Percentiles rank a stretch among this genome's conserved stretches.
Conservation (phyloP, 2,329 filamentous ascomycete species). For the Penicillium decumbens region DNA sequence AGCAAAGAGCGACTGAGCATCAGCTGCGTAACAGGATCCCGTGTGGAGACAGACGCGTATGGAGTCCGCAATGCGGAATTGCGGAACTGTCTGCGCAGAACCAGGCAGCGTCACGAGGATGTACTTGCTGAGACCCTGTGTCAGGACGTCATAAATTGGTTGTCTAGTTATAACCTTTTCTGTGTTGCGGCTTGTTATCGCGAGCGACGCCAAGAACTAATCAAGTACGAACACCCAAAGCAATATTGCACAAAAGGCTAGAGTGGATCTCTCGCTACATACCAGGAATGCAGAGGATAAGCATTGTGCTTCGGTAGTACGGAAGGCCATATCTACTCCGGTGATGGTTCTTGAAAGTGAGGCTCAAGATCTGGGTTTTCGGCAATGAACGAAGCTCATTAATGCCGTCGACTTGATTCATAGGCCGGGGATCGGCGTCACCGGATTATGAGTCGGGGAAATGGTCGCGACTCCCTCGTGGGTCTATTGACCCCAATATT, state of each 20-base stretch:
- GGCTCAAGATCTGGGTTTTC: neutral
- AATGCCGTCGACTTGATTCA: conserved; percentile 1
- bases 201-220: neutral
- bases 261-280: neutral
- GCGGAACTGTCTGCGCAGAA: neutral
- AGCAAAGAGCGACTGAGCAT: neutral
- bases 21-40: neutral
- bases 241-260: neutral
- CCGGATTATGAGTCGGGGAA: conserved; percentile 1
- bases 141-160: neutral
- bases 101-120: neutral
- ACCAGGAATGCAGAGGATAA: neutral
- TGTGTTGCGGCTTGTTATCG: neutral
- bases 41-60: conserved; percentile 2
- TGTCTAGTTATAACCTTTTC: neutral
- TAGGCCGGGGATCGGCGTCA: neutral
- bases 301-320: too few species aligned
- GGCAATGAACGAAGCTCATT: conserved; percentile 1
- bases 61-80: neutral
- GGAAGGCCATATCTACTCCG: too few species aligned
- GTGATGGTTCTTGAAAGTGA: neutral
- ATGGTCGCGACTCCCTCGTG: conserved; percentile 1
- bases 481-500: conserved; percentile 3
- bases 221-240: neutral
- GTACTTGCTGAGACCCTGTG: neutral